Evolutionary conservation across 768 basidiomycete genomes (phyloP).

Genomic region (Phylloporus rhodoxanthus): DNA sequence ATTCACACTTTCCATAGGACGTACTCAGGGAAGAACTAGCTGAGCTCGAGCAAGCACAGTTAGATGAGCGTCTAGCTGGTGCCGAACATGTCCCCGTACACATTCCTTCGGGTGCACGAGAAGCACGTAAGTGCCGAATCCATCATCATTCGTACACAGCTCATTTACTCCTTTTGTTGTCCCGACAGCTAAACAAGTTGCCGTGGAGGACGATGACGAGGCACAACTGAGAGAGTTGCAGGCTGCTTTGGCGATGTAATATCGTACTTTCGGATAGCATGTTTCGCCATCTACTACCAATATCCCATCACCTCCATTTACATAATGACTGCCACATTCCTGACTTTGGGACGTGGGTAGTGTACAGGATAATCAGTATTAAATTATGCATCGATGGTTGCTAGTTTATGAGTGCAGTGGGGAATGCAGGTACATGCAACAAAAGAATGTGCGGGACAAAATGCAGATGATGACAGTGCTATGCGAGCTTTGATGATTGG

Average conservation of each 20-base stretch:
- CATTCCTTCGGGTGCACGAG: constrained; percentile 56
- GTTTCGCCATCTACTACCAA: constrained; percentile 29
- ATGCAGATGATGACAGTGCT: constrained; percentile 23
- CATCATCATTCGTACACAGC: background rate
- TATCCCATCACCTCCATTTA: constrained; percentile 29
- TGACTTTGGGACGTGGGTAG: constrained; percentile 22
- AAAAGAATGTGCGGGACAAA: constrained; percentile 17
- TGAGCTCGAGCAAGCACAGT: constrained; percentile 81
- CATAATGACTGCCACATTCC: constrained; percentile 26
- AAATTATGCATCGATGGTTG: constrained; percentile 31
- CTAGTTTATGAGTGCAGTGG: constrained; percentile 26
- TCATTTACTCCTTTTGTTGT: constrained; percentile 4
- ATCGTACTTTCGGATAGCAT: constrained; percentile 13
- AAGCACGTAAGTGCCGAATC: constrained; percentile 41
- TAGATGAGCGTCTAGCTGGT: constrained; percentile 77
- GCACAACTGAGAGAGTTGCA: constrained; percentile 84
- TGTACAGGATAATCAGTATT: constrained; percentile 36
- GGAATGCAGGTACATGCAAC: constrained; percentile 24
- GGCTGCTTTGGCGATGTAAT: constrained; percentile 78
- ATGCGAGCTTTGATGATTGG: constrained; percentile 15
- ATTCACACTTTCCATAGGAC: constrained; percentile 46
- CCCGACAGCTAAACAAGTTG: constrained; percentile 31
- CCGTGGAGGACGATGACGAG: constrained; percentile 87
- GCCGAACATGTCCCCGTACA: constrained; percentile 90
- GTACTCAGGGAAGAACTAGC: constrained; percentile 75